A percentile compares a stretch with the other conserved stretches of the same genome.
Conservation (phyloP, 768 basidiomycete species). For the Cyathus striatus region DNA sequence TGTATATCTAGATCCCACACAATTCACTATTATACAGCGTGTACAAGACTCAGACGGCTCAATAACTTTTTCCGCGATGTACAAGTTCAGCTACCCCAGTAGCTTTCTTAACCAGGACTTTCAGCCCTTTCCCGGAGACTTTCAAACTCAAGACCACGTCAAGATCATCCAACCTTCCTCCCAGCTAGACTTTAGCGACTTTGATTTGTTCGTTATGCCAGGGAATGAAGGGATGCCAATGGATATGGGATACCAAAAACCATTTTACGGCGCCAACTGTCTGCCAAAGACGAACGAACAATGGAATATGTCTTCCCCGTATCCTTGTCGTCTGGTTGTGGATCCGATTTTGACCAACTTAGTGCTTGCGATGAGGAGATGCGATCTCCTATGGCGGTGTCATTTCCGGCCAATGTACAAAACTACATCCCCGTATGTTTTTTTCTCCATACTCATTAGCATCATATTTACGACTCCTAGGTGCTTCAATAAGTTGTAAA, state of each 20-base stretch:
- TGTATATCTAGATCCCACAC: constrained; percentile 68
- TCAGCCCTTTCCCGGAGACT: neutral
- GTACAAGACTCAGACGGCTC: constrained; percentile 25
- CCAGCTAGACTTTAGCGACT: constrained; percentile 1
- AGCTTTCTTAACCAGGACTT: constrained; percentile 1
- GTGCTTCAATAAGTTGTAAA: too few relatives aligned
- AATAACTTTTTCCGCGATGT: constrained; percentile 51
- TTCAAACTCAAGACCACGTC: constrained; percentile 1
- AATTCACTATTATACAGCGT: constrained; percentile 64
- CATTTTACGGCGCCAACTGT: neutral
- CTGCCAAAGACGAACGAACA: neutral
- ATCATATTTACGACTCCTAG: too few relatives aligned
- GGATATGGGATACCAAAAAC: constrained; percentile 1
- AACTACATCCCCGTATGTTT: constrained; percentile 14
- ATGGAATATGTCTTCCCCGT: constrained; percentile 3
- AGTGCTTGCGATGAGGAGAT: neutral
- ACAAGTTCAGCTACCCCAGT: constrained; percentile 45
- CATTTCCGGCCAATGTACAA: constrained; percentile 10
- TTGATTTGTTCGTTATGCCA: too few relatives aligned
- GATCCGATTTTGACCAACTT: neutral
- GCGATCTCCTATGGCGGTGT: neutral
- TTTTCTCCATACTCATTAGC: too few relatives aligned
- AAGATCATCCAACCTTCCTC: constrained; percentile 1
- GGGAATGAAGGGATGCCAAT: too few relatives aligned
- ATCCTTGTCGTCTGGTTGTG: neutral